Evolutionary conservation across 768 basidiomycete species (phyloP).

Genomic region (Gyrodon lividus): DNA sequence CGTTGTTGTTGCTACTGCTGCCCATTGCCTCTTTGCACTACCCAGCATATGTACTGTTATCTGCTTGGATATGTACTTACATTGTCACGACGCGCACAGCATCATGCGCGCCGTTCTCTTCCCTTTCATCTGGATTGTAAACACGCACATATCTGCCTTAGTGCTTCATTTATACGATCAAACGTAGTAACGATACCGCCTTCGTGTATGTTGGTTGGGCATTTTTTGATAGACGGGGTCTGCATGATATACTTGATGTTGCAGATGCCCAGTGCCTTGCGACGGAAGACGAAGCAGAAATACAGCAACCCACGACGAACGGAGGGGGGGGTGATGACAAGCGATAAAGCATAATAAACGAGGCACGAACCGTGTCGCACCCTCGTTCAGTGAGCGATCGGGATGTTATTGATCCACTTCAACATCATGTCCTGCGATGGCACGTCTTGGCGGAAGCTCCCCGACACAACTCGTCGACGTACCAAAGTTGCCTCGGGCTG

Average conservation of each 20-base stretch:
- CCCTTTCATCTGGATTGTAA: not conserved
- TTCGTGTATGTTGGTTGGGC: not conserved
- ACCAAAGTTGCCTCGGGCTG: constrained; percentile 47
- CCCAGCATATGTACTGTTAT: constrained; percentile 6
- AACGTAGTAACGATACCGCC: not conserved
- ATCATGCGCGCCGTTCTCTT: not conserved
- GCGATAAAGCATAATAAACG: not conserved
- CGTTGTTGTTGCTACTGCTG: not conserved
- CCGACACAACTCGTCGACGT: not conserved
- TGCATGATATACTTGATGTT: not conserved
- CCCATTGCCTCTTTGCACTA: not conserved
- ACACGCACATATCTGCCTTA: not conserved
- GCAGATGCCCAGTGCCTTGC: not conserved
- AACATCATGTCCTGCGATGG: constrained; percentile 2
- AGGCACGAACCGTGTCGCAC: not conserved
- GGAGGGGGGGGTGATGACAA: not conserved
- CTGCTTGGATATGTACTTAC: constrained; percentile 3
- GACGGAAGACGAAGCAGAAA: not conserved
- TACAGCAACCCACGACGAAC: not conserved
- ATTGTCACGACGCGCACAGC: not conserved
- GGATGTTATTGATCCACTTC: constrained; percentile 1
- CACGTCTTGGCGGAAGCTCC: not conserved
- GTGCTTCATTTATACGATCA: not conserved
- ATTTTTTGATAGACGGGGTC: not conserved
- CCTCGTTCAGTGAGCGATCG: not conserved